A percentile compares a stretch with the other conserved stretches of the same genome.
These are phyloP conservation scores for Aspergillus spinulosporus DNA, from an alignment of 2,329 filamentous ascomycete genomes.

Conservation along the genomic window DNA sequence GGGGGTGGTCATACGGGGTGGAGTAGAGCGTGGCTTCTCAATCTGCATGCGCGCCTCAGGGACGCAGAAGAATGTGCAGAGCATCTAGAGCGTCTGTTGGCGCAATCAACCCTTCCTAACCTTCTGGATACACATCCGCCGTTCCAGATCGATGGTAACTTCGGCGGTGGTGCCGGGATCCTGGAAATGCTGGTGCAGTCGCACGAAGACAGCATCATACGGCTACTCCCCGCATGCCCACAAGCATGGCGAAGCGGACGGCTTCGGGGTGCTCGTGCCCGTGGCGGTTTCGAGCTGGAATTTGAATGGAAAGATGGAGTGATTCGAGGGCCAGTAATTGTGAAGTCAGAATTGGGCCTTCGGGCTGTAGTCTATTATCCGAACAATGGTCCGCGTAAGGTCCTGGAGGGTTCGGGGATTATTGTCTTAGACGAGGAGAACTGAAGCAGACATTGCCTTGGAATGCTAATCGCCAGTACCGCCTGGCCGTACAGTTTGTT, in stretches of 20 bases:
- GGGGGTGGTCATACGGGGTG: slow-evolving; percentile 54
- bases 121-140: slow-evolving; percentile 49
- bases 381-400: slow-evolving; percentile 15
- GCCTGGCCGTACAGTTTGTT: too few species aligned
- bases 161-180: slow-evolving; percentile 51
- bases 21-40: slow-evolving; percentile 55
- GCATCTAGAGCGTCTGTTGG: slow-evolving; percentile 44
- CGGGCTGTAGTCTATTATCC: slow-evolving; percentile 24
- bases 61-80: slow-evolving; percentile 40
- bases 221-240: slow-evolving; percentile 44
- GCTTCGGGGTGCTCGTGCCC: slow-evolving; percentile 37
- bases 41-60: slow-evolving; percentile 50
- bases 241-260: slow-evolving; percentile 36
- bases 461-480: too few species aligned
- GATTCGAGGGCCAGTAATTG: slow-evolving; percentile 19
- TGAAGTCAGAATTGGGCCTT: slow-evolving; percentile 20
- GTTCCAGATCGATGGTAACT: slow-evolving; percentile 56
- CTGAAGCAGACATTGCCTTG: background rate
- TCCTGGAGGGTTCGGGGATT: slow-evolving; percentile 18
- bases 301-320: slow-evolving; percentile 39
- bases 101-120: slow-evolving; percentile 47
- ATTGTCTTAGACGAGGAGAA: slow-evolving; percentile 7
- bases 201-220: slow-evolving; percentile 35
- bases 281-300: slow-evolving; percentile 40
- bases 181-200: slow-evolving; percentile 50